Percentiles rank a stretch among this genome's conserved stretches.
phyloP scores from a whole-genome alignment of 257 asterid genomes.

The Echium plantagineum region DNA sequence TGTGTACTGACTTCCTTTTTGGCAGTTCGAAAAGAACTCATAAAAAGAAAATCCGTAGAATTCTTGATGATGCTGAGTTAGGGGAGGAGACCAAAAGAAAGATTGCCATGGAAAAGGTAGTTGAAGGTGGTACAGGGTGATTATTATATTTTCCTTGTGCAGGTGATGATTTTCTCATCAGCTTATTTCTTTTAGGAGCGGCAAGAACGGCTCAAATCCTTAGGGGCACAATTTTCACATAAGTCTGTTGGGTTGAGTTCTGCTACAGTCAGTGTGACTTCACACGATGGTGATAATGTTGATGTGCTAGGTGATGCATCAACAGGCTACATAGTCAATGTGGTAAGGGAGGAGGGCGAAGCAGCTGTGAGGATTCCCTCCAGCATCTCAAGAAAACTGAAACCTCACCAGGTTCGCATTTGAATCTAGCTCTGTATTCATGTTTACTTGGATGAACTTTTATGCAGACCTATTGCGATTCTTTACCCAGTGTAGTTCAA shows the following conservation, averaged over 20 bases:
- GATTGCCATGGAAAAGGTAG: slow-evolving; percentile 93
- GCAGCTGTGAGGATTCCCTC: slow-evolving; percentile 93
- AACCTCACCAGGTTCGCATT: slow-evolving; percentile 70
- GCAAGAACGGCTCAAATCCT: slow-evolving; percentile 92
- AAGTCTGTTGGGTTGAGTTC: slow-evolving; percentile 45
- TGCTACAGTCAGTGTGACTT: slow-evolving; percentile 28
- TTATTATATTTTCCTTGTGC: background rate
- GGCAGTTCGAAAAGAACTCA: slow-evolving; percentile 58
- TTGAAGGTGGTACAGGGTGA: background rate
- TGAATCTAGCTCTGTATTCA: slow-evolving; percentile 2
- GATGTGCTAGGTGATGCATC: slow-evolving; percentile 70
- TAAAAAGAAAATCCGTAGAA: slow-evolving; percentile 86
- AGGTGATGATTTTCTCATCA: background rate
- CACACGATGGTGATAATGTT: slow-evolving; percentile 43
- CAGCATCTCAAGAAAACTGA: slow-evolving; percentile 75
- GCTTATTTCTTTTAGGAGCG: slow-evolving; percentile 55
- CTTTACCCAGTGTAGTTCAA: too few relatives aligned
- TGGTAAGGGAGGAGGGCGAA: slow-evolving; percentile 95
- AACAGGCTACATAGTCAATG: slow-evolving; percentile 77
- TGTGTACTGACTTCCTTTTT: slow-evolving; percentile 9
- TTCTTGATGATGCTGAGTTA: slow-evolving; percentile 87
- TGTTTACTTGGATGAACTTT: background rate
- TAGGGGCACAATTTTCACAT: slow-evolving; percentile 68
- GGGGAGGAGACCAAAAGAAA: slow-evolving; percentile 96
- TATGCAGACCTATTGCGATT: too few relatives aligned